phyloP scores from a whole-genome alignment of 148 eudicot species.

The Chenopodium berlandieri region DNA sequence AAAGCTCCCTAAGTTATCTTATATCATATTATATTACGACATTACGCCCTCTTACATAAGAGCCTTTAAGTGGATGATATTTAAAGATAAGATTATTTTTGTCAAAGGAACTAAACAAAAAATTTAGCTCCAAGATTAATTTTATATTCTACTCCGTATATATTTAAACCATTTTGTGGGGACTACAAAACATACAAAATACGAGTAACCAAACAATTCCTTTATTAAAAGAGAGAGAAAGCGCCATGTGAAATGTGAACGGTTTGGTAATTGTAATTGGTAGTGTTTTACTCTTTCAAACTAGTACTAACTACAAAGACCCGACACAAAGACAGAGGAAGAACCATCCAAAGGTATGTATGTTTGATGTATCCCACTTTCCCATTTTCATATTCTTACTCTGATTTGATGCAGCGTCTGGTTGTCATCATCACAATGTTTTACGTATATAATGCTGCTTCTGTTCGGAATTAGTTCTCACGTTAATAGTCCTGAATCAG shows the following conservation, averaged over 20 bases:
- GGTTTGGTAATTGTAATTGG: neutral
- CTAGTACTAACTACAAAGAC: neutral
- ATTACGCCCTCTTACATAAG: no score
- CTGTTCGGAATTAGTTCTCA: neutral
- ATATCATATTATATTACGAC: no score
- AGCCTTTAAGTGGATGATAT: no score
- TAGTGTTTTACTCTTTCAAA: neutral
- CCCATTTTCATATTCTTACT: neutral
- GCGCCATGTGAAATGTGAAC: conserved; percentile 14
- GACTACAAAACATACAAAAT: neutral
- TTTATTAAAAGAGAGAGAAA: neutral
- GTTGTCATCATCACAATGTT: neutral
- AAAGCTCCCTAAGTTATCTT: no score
- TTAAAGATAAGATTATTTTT: no score
- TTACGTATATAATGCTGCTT: no score
- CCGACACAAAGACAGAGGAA: neutral
- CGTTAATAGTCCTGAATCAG: no score
- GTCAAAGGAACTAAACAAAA: no score
- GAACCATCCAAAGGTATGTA: neutral
- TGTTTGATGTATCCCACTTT: neutral
- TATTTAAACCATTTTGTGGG: neutral
- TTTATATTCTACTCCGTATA: no score
- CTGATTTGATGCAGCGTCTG: neutral
- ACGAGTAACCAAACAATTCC: neutral
- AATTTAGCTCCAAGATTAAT: no score